Evolutionary conservation across 2,329 filamentous ascomycete genomes (phyloP).

Genomic region (Colletotrichum zoysiae): DNA sequence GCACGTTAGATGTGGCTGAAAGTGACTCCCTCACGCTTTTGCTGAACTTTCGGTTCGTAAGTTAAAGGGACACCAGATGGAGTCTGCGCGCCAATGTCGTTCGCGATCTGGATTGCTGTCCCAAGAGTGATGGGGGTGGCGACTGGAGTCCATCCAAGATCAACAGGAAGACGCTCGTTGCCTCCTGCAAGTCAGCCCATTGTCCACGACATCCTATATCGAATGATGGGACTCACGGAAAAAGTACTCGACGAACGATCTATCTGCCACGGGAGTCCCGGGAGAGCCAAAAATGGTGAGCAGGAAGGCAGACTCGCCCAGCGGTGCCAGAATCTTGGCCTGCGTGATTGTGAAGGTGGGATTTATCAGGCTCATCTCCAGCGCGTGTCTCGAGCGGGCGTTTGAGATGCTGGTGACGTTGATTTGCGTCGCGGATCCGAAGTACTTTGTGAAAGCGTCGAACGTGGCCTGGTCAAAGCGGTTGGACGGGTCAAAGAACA

Average conservation of each 20-base stretch:
- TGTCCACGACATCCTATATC: too few species aligned
- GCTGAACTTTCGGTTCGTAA: not conserved
- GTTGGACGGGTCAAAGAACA: conserved; percentile 64
- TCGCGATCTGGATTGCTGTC: not conserved
- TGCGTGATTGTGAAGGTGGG: conserved; percentile 61
- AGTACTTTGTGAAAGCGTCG: conserved; percentile 58
- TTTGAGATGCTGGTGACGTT: conserved; percentile 58
- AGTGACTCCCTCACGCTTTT: not conserved
- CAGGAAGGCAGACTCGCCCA: conserved; percentile 63
- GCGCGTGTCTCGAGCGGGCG: conserved; percentile 53
- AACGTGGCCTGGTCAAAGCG: conserved; percentile 66
- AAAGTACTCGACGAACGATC: conserved; percentile 58
- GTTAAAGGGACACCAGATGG: conserved; percentile 19
- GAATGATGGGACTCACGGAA: conserved; percentile 52
- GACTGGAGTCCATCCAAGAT: conserved; percentile 29
- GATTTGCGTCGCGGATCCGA: conserved; percentile 54
- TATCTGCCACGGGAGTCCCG: conserved; percentile 53
- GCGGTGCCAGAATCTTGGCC: conserved; percentile 56
- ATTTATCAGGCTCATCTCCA: conserved; percentile 60
- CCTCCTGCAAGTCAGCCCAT: not conserved
- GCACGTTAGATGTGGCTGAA: not conserved
- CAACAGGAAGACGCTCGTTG: conserved; percentile 31
- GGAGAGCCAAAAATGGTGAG: conserved; percentile 63
- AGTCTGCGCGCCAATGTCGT: conserved; percentile 4
- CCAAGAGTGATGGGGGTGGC: conserved; percentile 10